phyloP scores from a whole-genome alignment of 345 rosid species.

The Acer negundo region DNA sequence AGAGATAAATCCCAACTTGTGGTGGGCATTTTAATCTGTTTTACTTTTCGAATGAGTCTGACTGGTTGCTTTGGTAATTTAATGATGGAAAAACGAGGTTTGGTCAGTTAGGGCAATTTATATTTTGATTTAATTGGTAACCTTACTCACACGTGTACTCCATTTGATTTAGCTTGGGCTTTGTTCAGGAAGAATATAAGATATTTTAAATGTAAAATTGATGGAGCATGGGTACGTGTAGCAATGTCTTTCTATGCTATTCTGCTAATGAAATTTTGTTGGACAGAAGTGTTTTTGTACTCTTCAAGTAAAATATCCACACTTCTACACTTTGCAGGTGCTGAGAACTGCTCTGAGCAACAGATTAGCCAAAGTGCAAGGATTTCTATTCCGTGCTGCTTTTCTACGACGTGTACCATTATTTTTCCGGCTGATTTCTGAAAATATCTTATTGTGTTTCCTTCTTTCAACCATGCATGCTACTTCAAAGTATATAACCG shows the following conservation, averaged over 20 bases:
- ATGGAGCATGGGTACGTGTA: not conserved
- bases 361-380: conserved; percentile 97
- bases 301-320: conserved; percentile 10
- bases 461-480: conserved; percentile 80
- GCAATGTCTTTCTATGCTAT: not conserved
- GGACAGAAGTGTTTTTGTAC: not conserved
- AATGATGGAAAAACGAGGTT: not conserved
- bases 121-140: not conserved
- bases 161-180: not conserved
- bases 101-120: not conserved
- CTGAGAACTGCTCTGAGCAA: conserved; percentile 88
- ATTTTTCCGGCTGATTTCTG: conserved; percentile 83
- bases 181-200: not conserved
- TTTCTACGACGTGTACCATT: conserved; percentile 88
- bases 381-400: conserved; percentile 94
- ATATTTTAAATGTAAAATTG: not conserved
- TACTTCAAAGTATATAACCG: conserved; percentile 87
- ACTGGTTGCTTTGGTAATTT: not conserved
- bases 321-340: conserved; percentile 53
- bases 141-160: not conserved
- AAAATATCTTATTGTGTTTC: conserved; percentile 87
- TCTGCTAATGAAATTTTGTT: not conserved
- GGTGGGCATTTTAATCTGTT: not conserved
- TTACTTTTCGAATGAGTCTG: not conserved
- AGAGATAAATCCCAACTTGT: not conserved